Base-by-base conservation (phyloP, 2,329 filamentous ascomycete genomes). In the Trichophyton schoenleinii region DNA sequence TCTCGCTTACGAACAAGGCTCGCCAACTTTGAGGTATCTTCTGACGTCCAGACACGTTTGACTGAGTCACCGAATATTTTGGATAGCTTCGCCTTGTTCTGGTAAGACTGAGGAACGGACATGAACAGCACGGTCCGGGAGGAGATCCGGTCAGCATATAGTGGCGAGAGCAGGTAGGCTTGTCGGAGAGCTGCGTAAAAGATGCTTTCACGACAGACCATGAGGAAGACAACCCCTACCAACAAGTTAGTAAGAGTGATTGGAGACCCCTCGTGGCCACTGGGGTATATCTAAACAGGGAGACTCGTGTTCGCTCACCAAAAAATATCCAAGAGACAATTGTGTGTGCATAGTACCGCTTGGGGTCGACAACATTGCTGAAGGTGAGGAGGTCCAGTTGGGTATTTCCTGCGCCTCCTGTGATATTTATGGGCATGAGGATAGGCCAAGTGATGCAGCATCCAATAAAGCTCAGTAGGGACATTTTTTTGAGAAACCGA, bases 141-240 rank as follows among this genome's bases (percentile, higher is more conserved):
- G 1, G 92, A 96, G 38, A 96, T 85, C 57, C 91, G 87, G 67
- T 87, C 86, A 55, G 89, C 82, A 72, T 94, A 94, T 46, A 88
- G 80, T 11, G 91, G 89, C 2, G 90, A 91, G 58, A 95, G 83
- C 58, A 95, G 83, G 74, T 92, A 96, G 0, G 91, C 91, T 75
- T 96, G 91, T 62, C 91, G 87, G 25, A 96, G 76, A 68, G 94
- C 95, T 74, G 95, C 86, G 74, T 90, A 95, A 79, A 87, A 95
- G 67, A 97, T 87, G 69, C 86, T 87, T 73, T 97, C 92, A 58
- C 92, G 84, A 55, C 89, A 86, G 63, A 97, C 83, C 66, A 89
- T 86, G 72, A 90, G 92, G 70, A 96, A 85, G 62, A 97, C 81
- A 70, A 96, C 96, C 13, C 63, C 70, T 58, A 67, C 61, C 28